Evolutionary conservation across 2,329 filamentous ascomycete species (phyloP).

Genomic region (Aspergillus jensenii): DNA sequence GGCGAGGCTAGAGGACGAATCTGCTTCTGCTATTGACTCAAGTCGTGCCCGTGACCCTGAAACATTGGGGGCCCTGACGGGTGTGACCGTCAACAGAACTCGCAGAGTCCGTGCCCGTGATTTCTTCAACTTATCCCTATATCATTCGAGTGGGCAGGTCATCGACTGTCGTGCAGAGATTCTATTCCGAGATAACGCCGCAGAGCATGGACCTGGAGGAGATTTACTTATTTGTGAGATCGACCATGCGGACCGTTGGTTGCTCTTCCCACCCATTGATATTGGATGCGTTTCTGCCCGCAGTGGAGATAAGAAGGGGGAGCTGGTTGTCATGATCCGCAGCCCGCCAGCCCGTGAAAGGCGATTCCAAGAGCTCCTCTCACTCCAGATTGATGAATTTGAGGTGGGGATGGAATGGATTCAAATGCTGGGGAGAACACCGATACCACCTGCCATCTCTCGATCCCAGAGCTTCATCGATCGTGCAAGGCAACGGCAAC

Average conservation of each 20-base stretch:
- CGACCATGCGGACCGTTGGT: slow-evolving; percentile 73
- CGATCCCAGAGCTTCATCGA: slow-evolving; percentile 55
- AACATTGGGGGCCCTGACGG: slow-evolving; percentile 69
- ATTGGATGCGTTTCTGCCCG: slow-evolving; percentile 74
- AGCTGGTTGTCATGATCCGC: slow-evolving; percentile 85
- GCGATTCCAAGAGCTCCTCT: slow-evolving; percentile 82
- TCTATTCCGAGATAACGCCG: slow-evolving; percentile 76
- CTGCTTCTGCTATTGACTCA: slow-evolving; percentile 79
- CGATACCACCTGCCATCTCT: slow-evolving; percentile 60
- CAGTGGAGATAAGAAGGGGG: slow-evolving; percentile 66
- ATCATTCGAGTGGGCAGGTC: slow-evolving; percentile 85
- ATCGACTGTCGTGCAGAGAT: slow-evolving; percentile 88
- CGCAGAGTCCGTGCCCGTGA: slow-evolving; percentile 88
- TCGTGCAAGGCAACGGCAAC: slow-evolving; percentile 38
- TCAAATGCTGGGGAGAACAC: slow-evolving; percentile 70
- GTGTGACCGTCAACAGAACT: slow-evolving; percentile 69
- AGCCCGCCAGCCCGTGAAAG: slow-evolving; percentile 61
- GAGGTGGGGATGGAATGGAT: slow-evolving; percentile 84
- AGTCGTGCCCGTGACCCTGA: slow-evolving; percentile 76
- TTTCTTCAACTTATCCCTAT: slow-evolving; percentile 79
- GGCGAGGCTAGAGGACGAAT: slow-evolving; percentile 77
- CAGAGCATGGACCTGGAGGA: slow-evolving; percentile 65
- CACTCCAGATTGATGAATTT: slow-evolving; percentile 72
- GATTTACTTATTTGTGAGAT: slow-evolving; percentile 92
- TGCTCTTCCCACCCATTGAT: slow-evolving; percentile 88